phyloP scores from a whole-genome alignment of 2,329 filamentous ascomycete genomes.

The Fusarium mundagurra region DNA sequence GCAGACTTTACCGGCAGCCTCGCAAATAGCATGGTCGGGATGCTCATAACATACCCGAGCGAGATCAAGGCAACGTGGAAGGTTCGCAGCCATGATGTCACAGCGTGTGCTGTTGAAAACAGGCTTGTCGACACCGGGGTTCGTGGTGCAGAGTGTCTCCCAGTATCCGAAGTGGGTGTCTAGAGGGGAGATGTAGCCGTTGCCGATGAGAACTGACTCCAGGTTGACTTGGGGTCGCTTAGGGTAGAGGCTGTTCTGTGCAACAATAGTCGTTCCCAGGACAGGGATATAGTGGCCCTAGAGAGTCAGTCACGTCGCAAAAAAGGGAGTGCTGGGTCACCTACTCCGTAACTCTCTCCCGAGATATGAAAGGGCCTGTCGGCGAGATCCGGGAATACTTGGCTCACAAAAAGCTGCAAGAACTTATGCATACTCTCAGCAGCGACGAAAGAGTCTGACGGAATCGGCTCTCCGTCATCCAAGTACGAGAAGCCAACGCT shows the following conservation, averaged over 20 bases:
- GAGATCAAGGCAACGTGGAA: constrained; percentile 31
- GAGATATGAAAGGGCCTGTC: constrained; percentile 29
- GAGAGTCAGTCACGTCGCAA: not conserved
- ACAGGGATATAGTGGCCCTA: constrained; percentile 35
- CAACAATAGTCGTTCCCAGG: constrained; percentile 33
- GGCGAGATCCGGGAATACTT: constrained; percentile 15
- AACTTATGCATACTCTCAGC: constrained; percentile 33
- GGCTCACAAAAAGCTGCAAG: constrained; percentile 22
- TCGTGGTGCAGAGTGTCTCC: constrained; percentile 35
- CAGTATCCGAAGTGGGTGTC: constrained; percentile 34
- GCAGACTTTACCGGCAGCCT: constrained; percentile 23
- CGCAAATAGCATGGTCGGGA: constrained; percentile 28
- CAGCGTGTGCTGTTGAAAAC: constrained; percentile 32
- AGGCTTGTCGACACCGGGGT: constrained; percentile 20
- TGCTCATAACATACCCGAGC: constrained; percentile 30
- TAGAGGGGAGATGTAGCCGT: constrained; percentile 33
- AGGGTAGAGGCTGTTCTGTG: constrained; percentile 28
- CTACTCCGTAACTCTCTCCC: constrained; percentile 34
- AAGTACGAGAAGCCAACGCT: constrained; percentile 36
- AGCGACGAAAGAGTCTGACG: constrained; percentile 29
- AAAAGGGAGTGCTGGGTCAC: rapidly evolving
- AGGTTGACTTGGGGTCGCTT: constrained; percentile 22
- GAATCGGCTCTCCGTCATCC: constrained; percentile 21
- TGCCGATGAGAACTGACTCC: constrained; percentile 25
- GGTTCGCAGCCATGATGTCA: constrained; percentile 20